Evolutionary conservation across 1,139 yeast species (phyloP), one percentile per base, ranked within the genome.

Genomic region (Yamadazyma taylorii): DNA sequence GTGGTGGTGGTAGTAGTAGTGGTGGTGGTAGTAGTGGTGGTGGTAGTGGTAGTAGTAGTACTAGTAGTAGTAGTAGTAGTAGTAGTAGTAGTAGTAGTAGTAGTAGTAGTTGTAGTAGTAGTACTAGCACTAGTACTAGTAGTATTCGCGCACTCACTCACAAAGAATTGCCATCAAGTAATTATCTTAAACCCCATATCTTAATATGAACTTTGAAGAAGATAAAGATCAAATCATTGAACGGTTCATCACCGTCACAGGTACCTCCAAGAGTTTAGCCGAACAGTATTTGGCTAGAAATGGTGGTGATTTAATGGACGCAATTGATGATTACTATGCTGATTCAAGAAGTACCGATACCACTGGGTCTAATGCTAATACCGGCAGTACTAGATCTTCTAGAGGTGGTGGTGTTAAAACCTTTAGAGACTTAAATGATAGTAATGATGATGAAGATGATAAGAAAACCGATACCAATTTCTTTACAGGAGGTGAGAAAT

Each of bases 401-500:
- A 26, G 35, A 15, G 48, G 53, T 10, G 48, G 53, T 10, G 72
- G 74, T 4, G 51, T 71, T 12, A 60, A 61, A 31, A 71, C 81
- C 7, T 75, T 80, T 41, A 63, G 75, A 39, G 83, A 80, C 47
- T 66, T 83, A 54, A 69, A 71, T 40, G 50, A 52, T 15, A 15
- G 15, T 4, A 51, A 46, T 17, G 68, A 61, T 19, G 81, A 73
- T 27, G 78, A 73, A 17, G 82, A 76, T 29, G 86, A 81, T 37
- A 86, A 78, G 40, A 79, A 81, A 35, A 78, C 81, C 13, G 79
- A 80, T 46, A 77, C 82, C 48, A 81, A 88, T 48, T 79, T 86
- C 59, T 95, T 92, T 52, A 92, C 97, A 3, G 96, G 96, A 16
- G 98, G 96, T 38, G 96, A 90, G 58, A 90, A 90, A 53, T 87